These are phyloP conservation scores for Perkinsus marinus DNA, from an alignment of 169 alveolate species.

Conservation along the genomic window DNA sequence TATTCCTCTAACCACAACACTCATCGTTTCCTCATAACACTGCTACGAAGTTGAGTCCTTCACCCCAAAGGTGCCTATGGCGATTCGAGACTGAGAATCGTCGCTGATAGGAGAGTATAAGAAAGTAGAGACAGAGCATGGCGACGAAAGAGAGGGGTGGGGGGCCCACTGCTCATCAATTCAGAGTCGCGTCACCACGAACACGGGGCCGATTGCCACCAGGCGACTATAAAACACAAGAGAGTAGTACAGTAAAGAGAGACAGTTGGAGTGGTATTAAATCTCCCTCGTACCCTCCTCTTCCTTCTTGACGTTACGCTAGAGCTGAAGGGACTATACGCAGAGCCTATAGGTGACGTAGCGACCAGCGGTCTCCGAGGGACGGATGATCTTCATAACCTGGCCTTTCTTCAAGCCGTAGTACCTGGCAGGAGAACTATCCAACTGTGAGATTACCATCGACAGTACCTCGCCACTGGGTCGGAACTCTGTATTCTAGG, in stretches of 20 bases:
- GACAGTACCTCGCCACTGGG: slow-evolving; percentile 85
- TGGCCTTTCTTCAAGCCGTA: slow-evolving; percentile 12
- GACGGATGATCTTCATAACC: slow-evolving; percentile 90
- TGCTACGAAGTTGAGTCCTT: no score
- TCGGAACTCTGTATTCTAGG: slow-evolving; percentile 89
- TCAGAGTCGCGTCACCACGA: not conserved
- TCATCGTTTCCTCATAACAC: no score
- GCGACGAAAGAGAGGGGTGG: no score
- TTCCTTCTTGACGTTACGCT: not conserved
- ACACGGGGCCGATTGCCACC: no score
- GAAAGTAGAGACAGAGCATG: no score
- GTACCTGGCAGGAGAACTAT: not conserved
- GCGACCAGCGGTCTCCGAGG: slow-evolving; percentile 97
- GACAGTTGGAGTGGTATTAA: not conserved
- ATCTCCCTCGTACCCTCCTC: not conserved
- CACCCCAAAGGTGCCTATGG: no score
- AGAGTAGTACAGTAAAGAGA: no score
- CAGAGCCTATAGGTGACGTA: slow-evolving; percentile 84
- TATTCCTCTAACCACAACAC: no score
- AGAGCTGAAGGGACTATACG: not conserved
- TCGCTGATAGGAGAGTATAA: no score
- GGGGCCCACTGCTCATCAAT: not conserved
- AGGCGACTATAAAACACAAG: no score
- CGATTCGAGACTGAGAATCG: no score
- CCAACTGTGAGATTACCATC: slow-evolving; percentile 37